phyloP scores from a whole-genome alignment of 441 rosid species.

The Croton setiger region DNA sequence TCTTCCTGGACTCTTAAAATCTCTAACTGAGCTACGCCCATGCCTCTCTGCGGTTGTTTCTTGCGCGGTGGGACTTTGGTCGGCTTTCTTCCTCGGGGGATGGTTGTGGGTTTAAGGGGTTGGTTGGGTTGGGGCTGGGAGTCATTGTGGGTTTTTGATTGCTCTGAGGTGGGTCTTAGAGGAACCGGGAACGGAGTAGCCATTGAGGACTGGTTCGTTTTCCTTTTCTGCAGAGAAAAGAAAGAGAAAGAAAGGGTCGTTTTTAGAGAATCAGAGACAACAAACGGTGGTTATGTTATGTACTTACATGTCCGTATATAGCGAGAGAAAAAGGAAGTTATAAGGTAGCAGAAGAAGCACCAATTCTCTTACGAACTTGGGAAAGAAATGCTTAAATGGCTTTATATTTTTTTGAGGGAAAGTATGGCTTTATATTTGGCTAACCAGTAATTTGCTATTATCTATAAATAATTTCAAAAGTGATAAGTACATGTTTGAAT shows the following conservation, averaged over 20 bases:
- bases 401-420: no score
- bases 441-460: neutral
- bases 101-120: constrained; percentile 12
- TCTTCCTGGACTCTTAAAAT: constrained; percentile 37
- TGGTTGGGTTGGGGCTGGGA: constrained; percentile 25
- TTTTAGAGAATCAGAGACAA: neutral
- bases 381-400: constrained; percentile 26
- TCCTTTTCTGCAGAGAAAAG: constrained; percentile 1
- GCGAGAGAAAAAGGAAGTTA: constrained; percentile 7
- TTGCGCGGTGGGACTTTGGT: constrained; percentile 36
- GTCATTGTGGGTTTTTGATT: constrained; percentile 10
- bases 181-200: constrained; percentile 41
- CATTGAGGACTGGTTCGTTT: constrained; percentile 27
- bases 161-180: constrained; percentile 24
- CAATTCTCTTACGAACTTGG: neutral
- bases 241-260: constrained; percentile 15
- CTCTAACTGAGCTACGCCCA: constrained; percentile 81
- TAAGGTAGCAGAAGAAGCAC: neutral
- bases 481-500: no score
- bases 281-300: neutral
- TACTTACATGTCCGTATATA: neutral
- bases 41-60: constrained; percentile 58
- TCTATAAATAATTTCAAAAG: no score
- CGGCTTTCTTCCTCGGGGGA: constrained; percentile 30
- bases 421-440: neutral